Conservation (phyloP, 441 rosid species). For the Jatropha podagrica region DNA sequence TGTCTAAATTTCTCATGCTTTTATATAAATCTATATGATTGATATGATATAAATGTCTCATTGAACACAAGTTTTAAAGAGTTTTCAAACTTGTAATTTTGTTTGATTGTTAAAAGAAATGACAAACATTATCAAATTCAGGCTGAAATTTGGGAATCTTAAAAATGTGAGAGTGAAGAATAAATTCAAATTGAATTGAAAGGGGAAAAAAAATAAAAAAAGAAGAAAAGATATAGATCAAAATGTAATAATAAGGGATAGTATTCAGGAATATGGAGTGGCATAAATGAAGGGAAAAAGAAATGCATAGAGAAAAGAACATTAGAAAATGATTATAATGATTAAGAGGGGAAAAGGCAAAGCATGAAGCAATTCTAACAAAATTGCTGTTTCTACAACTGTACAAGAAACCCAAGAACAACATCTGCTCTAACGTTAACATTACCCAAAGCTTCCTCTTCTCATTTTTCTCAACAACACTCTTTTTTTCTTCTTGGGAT, state of each 20-base stretch:
- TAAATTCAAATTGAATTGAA: background rate
- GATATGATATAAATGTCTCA: background rate
- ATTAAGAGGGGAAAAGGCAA: conserved; percentile 1
- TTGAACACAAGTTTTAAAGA: background rate
- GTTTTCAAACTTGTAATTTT: background rate
- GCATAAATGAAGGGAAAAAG: background rate
- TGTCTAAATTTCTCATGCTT: background rate
- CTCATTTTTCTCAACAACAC: conserved; percentile 16
- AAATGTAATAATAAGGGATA: background rate
- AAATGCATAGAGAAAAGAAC: conserved; percentile 11
- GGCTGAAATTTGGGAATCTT: background rate
- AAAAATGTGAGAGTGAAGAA: background rate
- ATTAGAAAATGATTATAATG: background rate
- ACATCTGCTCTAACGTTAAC: conserved; percentile 11
- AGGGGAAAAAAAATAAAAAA: no score
- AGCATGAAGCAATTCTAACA: conserved; percentile 28
- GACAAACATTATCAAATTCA: background rate
- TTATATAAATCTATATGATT: background rate
- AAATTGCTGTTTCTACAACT: conserved; percentile 45
- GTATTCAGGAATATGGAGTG: conserved; percentile 12
- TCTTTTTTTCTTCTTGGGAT: conserved; percentile 26
- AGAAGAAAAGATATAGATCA: no score
- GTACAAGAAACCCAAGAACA: conserved; percentile 47
- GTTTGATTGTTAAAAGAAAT: background rate
- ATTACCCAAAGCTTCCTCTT: conserved; percentile 22